A percentile compares a stretch with the other conserved stretches of the same genome.
phyloP scores from a whole-genome alignment of 2,329 filamentous ascomycete species.

The Gyromitra esculenta region DNA sequence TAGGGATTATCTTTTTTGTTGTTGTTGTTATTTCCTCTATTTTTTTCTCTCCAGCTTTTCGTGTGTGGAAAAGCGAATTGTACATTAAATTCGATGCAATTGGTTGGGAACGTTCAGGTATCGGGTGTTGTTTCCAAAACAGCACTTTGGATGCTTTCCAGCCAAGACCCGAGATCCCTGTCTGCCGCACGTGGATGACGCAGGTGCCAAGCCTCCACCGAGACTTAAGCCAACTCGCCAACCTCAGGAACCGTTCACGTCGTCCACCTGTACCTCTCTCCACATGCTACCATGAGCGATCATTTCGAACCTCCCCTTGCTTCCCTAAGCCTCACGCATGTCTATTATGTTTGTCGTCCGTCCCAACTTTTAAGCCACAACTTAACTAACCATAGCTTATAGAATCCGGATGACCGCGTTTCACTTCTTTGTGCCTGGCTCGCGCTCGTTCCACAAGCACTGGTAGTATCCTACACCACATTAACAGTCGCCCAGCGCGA shows the following conservation, averaged over 20 bases:
- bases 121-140: not conserved
- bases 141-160: constrained; percentile 13
- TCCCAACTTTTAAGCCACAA: constrained; percentile 16
- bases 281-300: constrained; percentile 54
- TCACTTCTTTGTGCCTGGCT: constrained; percentile 93
- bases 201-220: constrained; percentile 30
- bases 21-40: not conserved
- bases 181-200: constrained; percentile 32
- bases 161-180: not conserved
- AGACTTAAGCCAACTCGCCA: constrained; percentile 11
- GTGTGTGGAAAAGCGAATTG: constrained; percentile 8
- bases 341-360: constrained; percentile 80
- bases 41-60: not conserved
- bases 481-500: constrained; percentile 92
- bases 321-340: constrained; percentile 92
- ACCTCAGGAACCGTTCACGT: constrained; percentile 11
- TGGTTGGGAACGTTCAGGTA: not conserved
- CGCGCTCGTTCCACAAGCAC: constrained; percentile 88
- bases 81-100: constrained; percentile 31
- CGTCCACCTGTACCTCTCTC: not conserved
- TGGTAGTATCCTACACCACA: constrained; percentile 89
- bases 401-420: constrained; percentile 86
- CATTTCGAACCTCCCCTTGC: constrained; percentile 70
- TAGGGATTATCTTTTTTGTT: not conserved
- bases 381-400: constrained; percentile 48